Evolutionary conservation across 192 early-diverging fungal genomes (phyloP).

Genomic region (Coemansia asiatica): DNA sequence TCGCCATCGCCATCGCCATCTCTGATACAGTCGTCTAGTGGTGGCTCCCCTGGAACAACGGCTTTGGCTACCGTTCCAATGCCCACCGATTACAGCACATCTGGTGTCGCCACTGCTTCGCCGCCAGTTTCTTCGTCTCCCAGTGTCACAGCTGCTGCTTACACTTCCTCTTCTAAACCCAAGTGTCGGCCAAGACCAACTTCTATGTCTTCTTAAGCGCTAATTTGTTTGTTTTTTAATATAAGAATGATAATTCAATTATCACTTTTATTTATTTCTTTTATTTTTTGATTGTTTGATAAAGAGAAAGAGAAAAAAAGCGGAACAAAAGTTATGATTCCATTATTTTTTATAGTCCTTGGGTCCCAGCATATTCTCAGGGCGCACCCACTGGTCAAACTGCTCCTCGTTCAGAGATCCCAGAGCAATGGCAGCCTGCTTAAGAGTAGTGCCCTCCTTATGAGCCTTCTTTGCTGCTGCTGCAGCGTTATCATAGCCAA

Average conservation of each 20-base stretch:
- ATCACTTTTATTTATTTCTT: no score
- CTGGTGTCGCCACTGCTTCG: no score
- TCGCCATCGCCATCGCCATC: neutral
- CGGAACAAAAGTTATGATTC: no score
- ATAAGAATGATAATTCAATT: no score
- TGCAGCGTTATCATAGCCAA: slow-evolving; percentile 92
- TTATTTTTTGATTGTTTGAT: neutral
- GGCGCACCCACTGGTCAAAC: slow-evolving; percentile 95
- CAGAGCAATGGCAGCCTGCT: slow-evolving; percentile 89
- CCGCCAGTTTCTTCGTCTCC: no score
- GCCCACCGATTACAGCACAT: slow-evolving; percentile 1
- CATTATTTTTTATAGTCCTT: slow-evolving; percentile 54
- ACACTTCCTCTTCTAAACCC: no score
- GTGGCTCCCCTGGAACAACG: neutral
- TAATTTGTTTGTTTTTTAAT: no score
- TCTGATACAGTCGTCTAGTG: neutral
- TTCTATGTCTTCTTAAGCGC: no score
- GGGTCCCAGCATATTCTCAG: slow-evolving; percentile 83
- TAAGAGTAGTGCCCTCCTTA: slow-evolving; percentile 82
- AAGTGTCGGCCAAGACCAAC: no score
- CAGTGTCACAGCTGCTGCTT: no score
- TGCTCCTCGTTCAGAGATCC: slow-evolving; percentile 85
- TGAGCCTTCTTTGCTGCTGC: slow-evolving; percentile 97
- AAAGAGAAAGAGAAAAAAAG: no score
- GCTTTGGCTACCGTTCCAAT: neutral